Base-by-base conservation (phyloP, 2,329 filamentous ascomycete genomes). In the Hypoxylon sp. region DNA sequence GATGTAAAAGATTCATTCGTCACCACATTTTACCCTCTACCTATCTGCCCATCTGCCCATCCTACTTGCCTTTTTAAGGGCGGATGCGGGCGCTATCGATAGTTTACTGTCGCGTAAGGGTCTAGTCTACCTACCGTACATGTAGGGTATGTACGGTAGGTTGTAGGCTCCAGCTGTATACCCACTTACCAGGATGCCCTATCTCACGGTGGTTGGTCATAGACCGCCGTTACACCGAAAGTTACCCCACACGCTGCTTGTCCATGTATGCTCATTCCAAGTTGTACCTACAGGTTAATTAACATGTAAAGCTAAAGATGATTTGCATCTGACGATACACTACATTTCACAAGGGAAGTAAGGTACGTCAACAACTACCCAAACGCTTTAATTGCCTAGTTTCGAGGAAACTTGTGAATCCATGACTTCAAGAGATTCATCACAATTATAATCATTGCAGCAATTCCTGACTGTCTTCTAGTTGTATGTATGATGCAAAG, bases 1-100 rank as follows among this genome's bases (percentile, higher is more conserved):
- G 64, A 70, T 67, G 67, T 65, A 67, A 56, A 64, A 57, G 47
- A n/a, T 35, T 29, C 39, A 58, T 42, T 66, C 57, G 55, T 65
- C 53, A 59, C 52, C 24, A 50, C 58, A 58, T 59, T 57, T 61
- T 59, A 3, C 14, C 37, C n/a, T 44, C 17, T 37, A 37, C 3
- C 35, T 13, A 14, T 11, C 35, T 37, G 11, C 35, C 35, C 35
- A 14, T 11, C 35, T 37, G 11, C 35, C 35, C 35, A n/a, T 35
- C 52, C 24, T 53, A 33, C 42, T 35, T 35, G 44, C 57, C 63
- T 60, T 51, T 47, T 26, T 37, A 13, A 14, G n/a, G 24, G 47
- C 17, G 22, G 42, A 24, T n/a, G 57, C 46, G 42, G 29, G 42
- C 35, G 52, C 52, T 64, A 70, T 70, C 63, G 67, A 67, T 67